phyloP scores from a whole-genome alignment of 2,329 filamentous ascomycete genomes.

The Aspergillus pseudoviridinutans region DNA sequence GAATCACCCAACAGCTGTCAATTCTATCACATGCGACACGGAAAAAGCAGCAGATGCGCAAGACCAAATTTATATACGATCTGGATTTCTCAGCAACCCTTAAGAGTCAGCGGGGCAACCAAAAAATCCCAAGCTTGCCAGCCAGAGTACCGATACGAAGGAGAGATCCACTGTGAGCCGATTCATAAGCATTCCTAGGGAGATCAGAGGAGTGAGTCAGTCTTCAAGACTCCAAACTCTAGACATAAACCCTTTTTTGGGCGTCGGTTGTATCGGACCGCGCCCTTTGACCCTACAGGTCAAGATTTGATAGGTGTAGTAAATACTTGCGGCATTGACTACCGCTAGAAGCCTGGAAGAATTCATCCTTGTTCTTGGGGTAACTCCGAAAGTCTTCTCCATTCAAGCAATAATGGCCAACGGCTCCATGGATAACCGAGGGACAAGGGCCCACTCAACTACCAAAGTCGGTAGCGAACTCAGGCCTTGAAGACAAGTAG shows the following conservation, averaged over 20 bases:
- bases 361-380: neutral
- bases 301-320: neutral
- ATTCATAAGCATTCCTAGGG: neutral
- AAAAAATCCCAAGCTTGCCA: neutral
- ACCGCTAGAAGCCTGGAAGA: neutral
- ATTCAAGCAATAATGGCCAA: neutral
- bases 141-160: neutral
- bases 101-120: neutral
- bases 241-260: neutral
- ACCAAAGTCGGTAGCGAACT: neutral
- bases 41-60: neutral
- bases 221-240: neutral
- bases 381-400: neutral
- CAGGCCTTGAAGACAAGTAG: neutral
- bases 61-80: neutral
- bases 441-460: neutral
- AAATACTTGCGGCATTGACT: neutral
- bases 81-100: neutral
- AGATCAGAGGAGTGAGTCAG: neutral
- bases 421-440: neutral
- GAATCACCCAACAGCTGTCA: neutral
- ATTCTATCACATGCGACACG: neutral
- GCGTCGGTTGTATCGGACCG: neutral
- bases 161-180: constrained; percentile 1
- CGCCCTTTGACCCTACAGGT: neutral